phyloP scores from a whole-genome alignment of 768 basidiomycete genomes.

The Galerina marginata region DNA sequence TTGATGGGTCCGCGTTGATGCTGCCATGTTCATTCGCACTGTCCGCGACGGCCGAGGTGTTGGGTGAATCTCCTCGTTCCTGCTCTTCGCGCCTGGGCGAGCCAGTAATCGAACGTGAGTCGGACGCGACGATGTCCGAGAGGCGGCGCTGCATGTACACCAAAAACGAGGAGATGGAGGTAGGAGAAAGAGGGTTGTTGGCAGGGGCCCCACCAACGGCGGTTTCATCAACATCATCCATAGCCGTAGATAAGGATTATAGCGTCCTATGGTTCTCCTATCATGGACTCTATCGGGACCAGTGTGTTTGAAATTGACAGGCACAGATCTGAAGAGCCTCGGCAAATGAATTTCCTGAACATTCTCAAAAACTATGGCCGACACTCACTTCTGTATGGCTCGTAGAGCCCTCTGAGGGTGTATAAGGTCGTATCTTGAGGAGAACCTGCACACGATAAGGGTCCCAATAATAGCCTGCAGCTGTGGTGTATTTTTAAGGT shows the following conservation, averaged over 20 bases:
- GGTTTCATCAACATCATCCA: constrained; percentile 4
- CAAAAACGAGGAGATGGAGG: constrained; percentile 25
- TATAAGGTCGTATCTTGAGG: neutral
- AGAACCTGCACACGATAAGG: neutral
- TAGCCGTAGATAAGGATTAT: neutral
- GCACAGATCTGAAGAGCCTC: too few species aligned
- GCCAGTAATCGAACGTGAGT: constrained; percentile 13
- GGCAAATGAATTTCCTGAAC: too few species aligned
- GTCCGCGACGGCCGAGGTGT: neutral
- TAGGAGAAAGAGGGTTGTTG: neutral
- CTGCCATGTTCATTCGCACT: neutral
- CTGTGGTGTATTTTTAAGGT: neutral
- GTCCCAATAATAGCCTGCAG: neutral
- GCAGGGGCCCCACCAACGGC: neutral
- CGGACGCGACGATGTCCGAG: constrained; percentile 27
- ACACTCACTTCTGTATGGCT: neutral
- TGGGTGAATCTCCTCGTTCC: neutral
- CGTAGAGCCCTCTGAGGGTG: neutral
- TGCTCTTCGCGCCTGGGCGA: neutral
- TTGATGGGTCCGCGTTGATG: neutral
- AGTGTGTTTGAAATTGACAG: too few species aligned
- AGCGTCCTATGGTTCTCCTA: neutral
- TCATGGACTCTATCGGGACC: neutral
- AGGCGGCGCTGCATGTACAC: constrained; percentile 34
- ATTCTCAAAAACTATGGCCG: neutral